These are phyloP conservation scores for Phellinidium pouzarii DNA, from an alignment of 1,284 basidiomycete species.

Conservation along the genomic window DNA sequence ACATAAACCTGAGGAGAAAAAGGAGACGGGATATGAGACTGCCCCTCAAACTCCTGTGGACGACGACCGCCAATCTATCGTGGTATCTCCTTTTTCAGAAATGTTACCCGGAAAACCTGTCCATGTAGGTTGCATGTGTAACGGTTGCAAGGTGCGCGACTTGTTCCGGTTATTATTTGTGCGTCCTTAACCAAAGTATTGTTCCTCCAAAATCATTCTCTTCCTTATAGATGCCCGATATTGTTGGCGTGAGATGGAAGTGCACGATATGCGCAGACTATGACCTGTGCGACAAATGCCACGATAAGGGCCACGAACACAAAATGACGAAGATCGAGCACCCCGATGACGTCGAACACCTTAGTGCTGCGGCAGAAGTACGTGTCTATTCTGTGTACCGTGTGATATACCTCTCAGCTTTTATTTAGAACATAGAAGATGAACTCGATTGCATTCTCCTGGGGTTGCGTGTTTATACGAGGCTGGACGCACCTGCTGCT, in stretches of 20 bases:
- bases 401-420: neutral
- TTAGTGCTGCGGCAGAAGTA: conserved; percentile 11
- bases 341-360: conserved; percentile 16
- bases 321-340: conserved; percentile 20
- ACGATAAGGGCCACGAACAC: conserved; percentile 20
- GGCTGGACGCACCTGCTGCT: conserved; percentile 18
- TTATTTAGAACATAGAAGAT: conserved; percentile 11
- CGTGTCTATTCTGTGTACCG: too few species aligned
- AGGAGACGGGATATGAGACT: neutral
- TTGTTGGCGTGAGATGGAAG: conserved; percentile 19
- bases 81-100: neutral
- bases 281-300: conserved; percentile 22
- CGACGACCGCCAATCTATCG: neutral
- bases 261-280: conserved; percentile 19
- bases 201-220: neutral
- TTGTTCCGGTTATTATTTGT: neutral
- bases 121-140: conserved; percentile 8
- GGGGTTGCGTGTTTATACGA: conserved; percentile 22
- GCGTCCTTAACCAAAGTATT: neutral
- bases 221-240: neutral
- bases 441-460: conserved; percentile 20
- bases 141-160: conserved; percentile 12
- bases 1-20: neutral
- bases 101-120: neutral
- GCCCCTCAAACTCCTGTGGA: neutral